A percentile compares a stretch with the other conserved stretches of the same genome.
Conservation (phyloP, 208 protist genomes). For the Phytomonas francai region DNA sequence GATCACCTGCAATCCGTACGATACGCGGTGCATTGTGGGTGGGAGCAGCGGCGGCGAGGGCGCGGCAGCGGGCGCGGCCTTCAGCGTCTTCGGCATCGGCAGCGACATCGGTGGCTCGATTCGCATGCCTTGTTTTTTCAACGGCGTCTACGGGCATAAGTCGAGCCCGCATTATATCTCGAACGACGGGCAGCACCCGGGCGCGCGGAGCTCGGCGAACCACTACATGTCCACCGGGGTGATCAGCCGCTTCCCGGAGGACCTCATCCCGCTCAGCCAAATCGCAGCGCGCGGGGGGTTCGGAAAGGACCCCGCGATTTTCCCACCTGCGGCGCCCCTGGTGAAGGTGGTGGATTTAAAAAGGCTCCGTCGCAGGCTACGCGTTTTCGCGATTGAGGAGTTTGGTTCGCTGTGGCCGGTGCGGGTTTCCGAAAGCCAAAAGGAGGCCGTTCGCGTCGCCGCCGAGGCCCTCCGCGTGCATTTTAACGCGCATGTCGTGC, state of each 20-base stretch:
- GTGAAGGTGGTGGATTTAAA: slow-evolving; percentile 31
- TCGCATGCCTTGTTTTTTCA: slow-evolving; percentile 87
- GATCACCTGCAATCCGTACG: slow-evolving; percentile 86
- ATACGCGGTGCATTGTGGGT: slow-evolving; percentile 73
- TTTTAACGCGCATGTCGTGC: slow-evolving; percentile 56
- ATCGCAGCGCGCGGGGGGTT: slow-evolving; percentile 78
- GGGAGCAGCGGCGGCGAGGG: slow-evolving; percentile 86
- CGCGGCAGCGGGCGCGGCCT: slow-evolving; percentile 62
- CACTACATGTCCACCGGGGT: slow-evolving; percentile 84
- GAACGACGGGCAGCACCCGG: slow-evolving; percentile 72
- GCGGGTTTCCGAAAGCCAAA: slow-evolving; percentile 35
- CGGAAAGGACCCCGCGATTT: slow-evolving; percentile 41
- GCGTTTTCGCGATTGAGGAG: slow-evolving; percentile 78
- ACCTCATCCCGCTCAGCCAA: slow-evolving; percentile 64
- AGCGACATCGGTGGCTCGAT: slow-evolving; percentile 89
- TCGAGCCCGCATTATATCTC: slow-evolving; percentile 78
- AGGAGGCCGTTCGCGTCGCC: slow-evolving; percentile 46
- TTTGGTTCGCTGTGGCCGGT: slow-evolving; percentile 54
- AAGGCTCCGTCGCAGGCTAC: slow-evolving; percentile 21
- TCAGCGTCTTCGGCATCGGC: slow-evolving; percentile 77
- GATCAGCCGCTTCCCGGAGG: slow-evolving; percentile 78
- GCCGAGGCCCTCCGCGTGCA: slow-evolving; percentile 38
- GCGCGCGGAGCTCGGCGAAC: slow-evolving; percentile 55
- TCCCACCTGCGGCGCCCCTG: slow-evolving; percentile 56
- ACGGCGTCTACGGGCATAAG: slow-evolving; percentile 87